phyloP scores from a whole-genome alignment of 148 eudicot genomes.

The Rhododendron ovatum region DNA sequence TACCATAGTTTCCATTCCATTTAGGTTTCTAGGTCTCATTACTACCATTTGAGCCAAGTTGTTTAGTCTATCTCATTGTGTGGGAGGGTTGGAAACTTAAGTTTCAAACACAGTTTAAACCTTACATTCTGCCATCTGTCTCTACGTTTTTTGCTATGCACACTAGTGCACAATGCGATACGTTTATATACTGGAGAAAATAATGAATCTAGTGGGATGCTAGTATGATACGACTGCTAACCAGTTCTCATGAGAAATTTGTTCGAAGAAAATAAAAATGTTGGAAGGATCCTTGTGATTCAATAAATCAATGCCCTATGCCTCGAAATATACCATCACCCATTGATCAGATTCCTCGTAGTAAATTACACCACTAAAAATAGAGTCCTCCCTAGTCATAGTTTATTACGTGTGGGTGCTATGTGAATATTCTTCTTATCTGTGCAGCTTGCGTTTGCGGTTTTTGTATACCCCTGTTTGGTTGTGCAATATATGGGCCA shows the following conservation, averaged over 20 bases:
- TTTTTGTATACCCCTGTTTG: slow-evolving; percentile 78
- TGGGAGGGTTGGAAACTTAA: neutral
- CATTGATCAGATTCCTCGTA: neutral
- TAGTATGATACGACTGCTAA: neutral
- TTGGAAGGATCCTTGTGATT: neutral
- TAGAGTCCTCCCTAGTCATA: neutral
- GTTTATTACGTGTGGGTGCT: neutral
- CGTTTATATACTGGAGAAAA: neutral
- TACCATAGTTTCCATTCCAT: neutral
- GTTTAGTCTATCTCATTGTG: neutral
- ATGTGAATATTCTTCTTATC: slow-evolving; percentile 13
- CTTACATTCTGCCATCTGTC: neutral
- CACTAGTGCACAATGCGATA: neutral
- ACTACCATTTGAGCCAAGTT: neutral
- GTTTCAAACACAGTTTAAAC: neutral
- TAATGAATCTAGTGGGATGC: neutral
- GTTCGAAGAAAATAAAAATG: neutral
- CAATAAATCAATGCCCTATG: neutral
- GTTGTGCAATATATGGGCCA: slow-evolving; percentile 98
- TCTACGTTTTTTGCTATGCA: neutral
- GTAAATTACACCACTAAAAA: neutral
- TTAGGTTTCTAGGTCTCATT: neutral
- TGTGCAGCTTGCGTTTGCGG: slow-evolving; percentile 74
- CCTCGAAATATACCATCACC: neutral
- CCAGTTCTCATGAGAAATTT: neutral